Evolutionary conservation across 768 basidiomycete genomes (phyloP), one percentile per base, ranked within the genome.

Genomic region (Hygrocybe punicea): DNA sequence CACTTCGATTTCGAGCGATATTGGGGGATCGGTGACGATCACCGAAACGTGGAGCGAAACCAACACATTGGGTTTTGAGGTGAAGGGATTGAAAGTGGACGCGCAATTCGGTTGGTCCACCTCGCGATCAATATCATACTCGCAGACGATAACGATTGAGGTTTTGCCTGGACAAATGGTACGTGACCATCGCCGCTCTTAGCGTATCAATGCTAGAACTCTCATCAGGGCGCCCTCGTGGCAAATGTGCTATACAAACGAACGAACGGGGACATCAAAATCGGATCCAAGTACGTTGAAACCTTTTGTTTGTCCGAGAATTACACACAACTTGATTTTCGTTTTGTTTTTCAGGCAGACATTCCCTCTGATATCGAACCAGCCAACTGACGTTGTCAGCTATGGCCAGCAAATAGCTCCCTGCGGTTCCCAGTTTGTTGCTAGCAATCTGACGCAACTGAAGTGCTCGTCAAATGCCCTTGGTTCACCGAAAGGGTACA

Each of bases 351-450:
- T n/a, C n/a, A 51, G 50, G 17, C 4, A 33, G 29, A 25, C 11
- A 7, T 51, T 51, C 24, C 50, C 50, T 10, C 34, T 51, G n/a
- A 36, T 51, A 36, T 51, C 50, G 25, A 51, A 51, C 35, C 50
- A 51, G 50, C 50, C 50, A 23, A 33, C 5, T 25, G 17, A 36
- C 13, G 25, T 51, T 17, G 35, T 51, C 10, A 23, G 34, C 34
- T 34, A 51, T 25, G 29, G 35, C 35, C 25, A 16, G 29, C 17
- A 51, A 36, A 13, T 51, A 29, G 34, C 29, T 8, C 25, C 50
- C 8, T 51, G 50, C 21, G 35, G 29, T 37, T 29, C 50, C 16
- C 17, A 17, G 50, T 33, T 51, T 25, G 14, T 4, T n/a, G 50
- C 50, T 36, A 51, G 29, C 50, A 14, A 13, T 3, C 29, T 25